phyloP scores from a whole-genome alignment of 371 early-diverging fungal genomes.

The Circinella minor region DNA sequence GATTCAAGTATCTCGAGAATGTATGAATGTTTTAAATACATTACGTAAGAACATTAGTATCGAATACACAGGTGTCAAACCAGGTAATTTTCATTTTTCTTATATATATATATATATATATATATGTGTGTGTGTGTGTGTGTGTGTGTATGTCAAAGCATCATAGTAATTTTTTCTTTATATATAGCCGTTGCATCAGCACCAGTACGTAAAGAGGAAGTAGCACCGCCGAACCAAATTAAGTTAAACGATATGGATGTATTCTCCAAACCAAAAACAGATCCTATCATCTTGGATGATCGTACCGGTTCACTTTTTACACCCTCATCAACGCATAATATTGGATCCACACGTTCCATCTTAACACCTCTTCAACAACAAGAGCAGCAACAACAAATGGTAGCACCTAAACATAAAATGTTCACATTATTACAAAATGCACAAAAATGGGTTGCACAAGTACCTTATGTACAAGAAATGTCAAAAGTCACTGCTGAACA shows the following conservation, averaged over 20 bases:
- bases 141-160: neutral
- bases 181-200: constrained; percentile 21
- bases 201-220: constrained; percentile 18
- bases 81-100: constrained; percentile 21
- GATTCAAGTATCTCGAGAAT: constrained; percentile 49
- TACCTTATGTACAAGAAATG: constrained; percentile 31
- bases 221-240: constrained; percentile 23
- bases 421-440: constrained; percentile 25
- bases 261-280: constrained; percentile 19
- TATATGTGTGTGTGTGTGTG: no score
- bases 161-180: neutral
- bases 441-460: constrained; percentile 21
- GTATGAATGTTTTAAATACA: constrained; percentile 40
- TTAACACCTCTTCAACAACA: constrained; percentile 10
- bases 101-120: no score
- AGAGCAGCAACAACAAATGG: constrained; percentile 11
- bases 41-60: constrained; percentile 29
- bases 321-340: neutral
- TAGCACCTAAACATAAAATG: constrained; percentile 24
- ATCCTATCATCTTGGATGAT: constrained; percentile 25
- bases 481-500: constrained; percentile 37
- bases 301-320: constrained; percentile 27
- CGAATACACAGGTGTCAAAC: constrained; percentile 33
- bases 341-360: constrained; percentile 6
- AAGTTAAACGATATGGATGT: constrained; percentile 27